A percentile compares a stretch with the other conserved stretches of the same genome.
Conservation (phyloP, 345 rosid genomes). For the Erodium maritimum region DNA sequence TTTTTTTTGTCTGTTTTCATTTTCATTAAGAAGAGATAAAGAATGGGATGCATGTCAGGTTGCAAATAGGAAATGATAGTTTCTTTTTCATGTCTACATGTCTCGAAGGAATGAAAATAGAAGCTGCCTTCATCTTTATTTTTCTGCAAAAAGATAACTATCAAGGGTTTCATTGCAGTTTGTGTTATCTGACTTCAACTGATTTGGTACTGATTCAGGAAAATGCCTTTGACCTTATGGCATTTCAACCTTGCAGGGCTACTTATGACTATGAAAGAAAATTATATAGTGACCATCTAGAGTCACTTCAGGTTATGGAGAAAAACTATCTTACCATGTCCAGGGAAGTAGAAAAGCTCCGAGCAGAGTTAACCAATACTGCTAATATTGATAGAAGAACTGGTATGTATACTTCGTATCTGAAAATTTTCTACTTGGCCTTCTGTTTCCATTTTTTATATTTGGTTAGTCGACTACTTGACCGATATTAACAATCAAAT, state of each 20-base stretch:
- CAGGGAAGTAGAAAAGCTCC: conserved; percentile 86
- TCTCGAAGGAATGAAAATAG: neutral
- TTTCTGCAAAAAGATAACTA: no score
- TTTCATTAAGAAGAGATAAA: neutral
- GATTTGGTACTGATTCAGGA: neutral
- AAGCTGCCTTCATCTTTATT: neutral
- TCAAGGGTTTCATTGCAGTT: neutral
- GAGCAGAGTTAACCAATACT: conserved; percentile 54
- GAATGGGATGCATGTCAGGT: neutral
- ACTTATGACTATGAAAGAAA: conserved; percentile 83
- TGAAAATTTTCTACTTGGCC: neutral
- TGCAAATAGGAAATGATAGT: neutral
- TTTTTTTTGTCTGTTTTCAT: no score
- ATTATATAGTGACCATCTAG: conserved; percentile 78
- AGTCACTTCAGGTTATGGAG: conserved; percentile 89
- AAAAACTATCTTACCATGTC: conserved; percentile 77
- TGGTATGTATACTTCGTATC: conserved; percentile 24
- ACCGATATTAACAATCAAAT: conserved; percentile 13
- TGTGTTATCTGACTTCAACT: neutral
- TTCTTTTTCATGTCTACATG: no score
- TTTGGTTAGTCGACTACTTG: neutral
- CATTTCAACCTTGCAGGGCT: conserved; percentile 41
- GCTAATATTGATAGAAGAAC: conserved; percentile 46
- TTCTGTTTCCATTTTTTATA: conserved; percentile 1
- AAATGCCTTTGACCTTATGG: conserved; percentile 1